Evolutionary conservation across 106 monocot genomes (phyloP).

Genomic region (Iris macrosiphon): DNA sequence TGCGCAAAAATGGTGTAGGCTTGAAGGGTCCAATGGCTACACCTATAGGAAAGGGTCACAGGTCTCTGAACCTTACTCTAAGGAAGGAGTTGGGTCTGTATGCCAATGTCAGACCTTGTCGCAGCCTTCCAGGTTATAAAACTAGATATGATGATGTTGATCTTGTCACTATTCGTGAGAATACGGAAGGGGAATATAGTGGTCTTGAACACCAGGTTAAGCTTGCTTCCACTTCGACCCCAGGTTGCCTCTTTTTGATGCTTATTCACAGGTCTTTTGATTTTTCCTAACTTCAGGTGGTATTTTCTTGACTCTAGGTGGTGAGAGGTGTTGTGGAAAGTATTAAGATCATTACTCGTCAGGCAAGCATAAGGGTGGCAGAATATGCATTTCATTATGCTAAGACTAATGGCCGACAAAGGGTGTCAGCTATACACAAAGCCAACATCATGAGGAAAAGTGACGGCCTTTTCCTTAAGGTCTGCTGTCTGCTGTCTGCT

Average conservation of each 20-base stretch:
- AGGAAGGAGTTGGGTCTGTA: slow-evolving; percentile 85
- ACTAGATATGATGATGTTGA: slow-evolving; percentile 84
- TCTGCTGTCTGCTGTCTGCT: background rate
- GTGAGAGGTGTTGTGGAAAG: slow-evolving; percentile 98
- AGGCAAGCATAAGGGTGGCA: slow-evolving; percentile 90
- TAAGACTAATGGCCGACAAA: slow-evolving; percentile 63
- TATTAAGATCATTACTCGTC: slow-evolving; percentile 89
- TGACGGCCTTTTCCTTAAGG: slow-evolving; percentile 95
- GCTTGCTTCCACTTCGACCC: no score
- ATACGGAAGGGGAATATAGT: slow-evolving; percentile 94
- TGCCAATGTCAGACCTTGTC: slow-evolving; percentile 89
- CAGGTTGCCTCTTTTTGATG: no score
- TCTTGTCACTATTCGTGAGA: slow-evolving; percentile 85
- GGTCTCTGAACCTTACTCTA: slow-evolving; percentile 82
- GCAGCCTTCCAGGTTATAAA: slow-evolving; percentile 82
- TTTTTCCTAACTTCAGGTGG: no score
- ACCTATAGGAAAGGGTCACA: slow-evolving; percentile 92
- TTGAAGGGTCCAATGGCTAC: slow-evolving; percentile 95
- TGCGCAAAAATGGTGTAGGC: slow-evolving; percentile 64
- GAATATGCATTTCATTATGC: slow-evolving; percentile 99
- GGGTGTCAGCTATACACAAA: slow-evolving; percentile 98
- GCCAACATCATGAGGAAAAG: slow-evolving; percentile 99
- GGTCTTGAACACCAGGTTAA: slow-evolving; percentile 86
- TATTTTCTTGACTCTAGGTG: slow-evolving; percentile 52
- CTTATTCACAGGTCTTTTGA: no score